These are phyloP conservation scores for Lactifluus subvellereus DNA, from an alignment of 768 basidiomycete genomes.

Conservation along the genomic window DNA sequence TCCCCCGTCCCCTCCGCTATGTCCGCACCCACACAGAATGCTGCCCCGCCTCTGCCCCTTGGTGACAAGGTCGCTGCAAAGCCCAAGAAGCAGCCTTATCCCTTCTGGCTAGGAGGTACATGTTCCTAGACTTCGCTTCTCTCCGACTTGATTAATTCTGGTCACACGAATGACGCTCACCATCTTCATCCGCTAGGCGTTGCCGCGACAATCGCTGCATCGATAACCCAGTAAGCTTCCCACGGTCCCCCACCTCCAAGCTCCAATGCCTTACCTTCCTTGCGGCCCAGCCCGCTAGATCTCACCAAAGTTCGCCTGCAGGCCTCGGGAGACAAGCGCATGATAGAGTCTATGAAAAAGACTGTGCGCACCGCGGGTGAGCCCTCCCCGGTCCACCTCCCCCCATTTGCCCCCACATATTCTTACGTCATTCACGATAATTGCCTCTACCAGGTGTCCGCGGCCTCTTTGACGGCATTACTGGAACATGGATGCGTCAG, in stretches of 20 bases:
- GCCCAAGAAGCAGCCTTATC: constrained; percentile 64
- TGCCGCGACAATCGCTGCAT: constrained; percentile 84
- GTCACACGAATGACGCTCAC: constrained; percentile 10
- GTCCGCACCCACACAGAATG: constrained; percentile 12
- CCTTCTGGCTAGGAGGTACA: constrained; percentile 79
- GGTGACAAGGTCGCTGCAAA: constrained; percentile 11
- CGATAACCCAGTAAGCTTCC: constrained; percentile 67
- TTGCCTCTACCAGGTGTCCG: constrained; percentile 39
- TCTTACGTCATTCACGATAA: constrained; percentile 4
- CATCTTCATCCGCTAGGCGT: constrained; percentile 38
- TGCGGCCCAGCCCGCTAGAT: constrained; percentile 61
- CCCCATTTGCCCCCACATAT: neutral
- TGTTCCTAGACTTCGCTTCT: neutral
- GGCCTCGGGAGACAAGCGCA: constrained; percentile 87
- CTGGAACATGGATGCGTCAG: constrained; percentile 86
- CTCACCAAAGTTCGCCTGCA: constrained; percentile 89
- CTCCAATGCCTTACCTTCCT: neutral
- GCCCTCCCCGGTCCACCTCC: neutral
- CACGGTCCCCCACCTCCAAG: neutral
- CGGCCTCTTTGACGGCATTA: constrained; percentile 81
- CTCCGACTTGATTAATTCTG: neutral
- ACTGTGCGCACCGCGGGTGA: constrained; percentile 73
- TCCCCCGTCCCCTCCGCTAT: constrained; percentile 5
- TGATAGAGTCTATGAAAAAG: constrained; percentile 79
- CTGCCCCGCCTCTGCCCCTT: constrained; percentile 15